These are phyloP conservation scores for Teunomyces lycoperdinae DNA, from an alignment of 805 yeast genomes.

Conservation along the genomic window DNA sequence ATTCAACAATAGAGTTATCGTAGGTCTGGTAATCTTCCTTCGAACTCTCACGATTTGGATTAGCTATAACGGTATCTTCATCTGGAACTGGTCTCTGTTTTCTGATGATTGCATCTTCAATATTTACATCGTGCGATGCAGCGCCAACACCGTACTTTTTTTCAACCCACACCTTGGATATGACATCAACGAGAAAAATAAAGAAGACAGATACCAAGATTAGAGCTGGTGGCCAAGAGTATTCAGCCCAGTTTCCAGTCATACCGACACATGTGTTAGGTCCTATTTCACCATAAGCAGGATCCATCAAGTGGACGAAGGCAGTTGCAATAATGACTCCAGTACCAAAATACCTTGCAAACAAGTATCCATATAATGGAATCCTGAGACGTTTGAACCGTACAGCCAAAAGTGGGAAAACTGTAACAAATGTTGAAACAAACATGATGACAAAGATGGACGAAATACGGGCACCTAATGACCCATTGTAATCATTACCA, in stretches of 20 bases:
- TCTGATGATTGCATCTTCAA: neutral
- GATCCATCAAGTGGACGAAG: conserved; percentile 27
- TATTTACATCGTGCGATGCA: conserved; percentile 11
- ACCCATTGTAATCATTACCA: conserved; percentile 47
- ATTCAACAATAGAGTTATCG: neutral
- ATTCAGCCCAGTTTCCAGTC: conserved; percentile 48
- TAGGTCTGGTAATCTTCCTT: neutral
- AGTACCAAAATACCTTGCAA: conserved; percentile 21
- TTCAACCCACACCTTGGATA: conserved; percentile 43
- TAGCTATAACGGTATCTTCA: no score
- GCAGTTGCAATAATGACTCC: conserved; percentile 33
- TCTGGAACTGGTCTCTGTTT: neutral
- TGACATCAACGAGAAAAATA: conserved; percentile 48
- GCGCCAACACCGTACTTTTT: conserved; percentile 11
- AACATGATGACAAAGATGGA: conserved; percentile 58
- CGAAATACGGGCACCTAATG: conserved; percentile 49
- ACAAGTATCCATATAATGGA: neutral
- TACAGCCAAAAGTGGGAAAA: conserved; percentile 54
- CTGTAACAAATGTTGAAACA: conserved; percentile 51
- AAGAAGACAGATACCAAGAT: conserved; percentile 47
- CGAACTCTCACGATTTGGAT: neutral
- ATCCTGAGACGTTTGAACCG: neutral
- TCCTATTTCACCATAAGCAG: neutral
- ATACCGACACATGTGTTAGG: conserved; percentile 54
- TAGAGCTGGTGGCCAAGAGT: conserved; percentile 56